phyloP scores from a whole-genome alignment of 768 basidiomycete genomes.

The Mrakia blollopis region DNA sequence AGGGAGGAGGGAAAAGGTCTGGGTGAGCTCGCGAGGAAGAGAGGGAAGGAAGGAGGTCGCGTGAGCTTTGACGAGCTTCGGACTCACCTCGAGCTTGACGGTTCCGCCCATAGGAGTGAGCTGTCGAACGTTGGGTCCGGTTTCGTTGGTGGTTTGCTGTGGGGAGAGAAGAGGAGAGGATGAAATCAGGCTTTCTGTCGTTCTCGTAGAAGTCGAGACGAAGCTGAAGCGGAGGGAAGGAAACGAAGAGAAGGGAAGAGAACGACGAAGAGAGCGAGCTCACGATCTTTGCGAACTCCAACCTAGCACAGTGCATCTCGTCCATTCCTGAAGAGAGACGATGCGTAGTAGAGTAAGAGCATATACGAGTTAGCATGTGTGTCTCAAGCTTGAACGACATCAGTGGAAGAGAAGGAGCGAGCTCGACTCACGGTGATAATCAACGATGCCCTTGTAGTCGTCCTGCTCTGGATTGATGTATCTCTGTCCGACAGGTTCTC shows the following conservation, averaged over 20 bases:
- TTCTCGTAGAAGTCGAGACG: not conserved
- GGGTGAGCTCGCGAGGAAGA: not conserved
- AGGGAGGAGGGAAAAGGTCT: too few relatives aligned
- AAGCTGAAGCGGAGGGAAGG: not conserved
- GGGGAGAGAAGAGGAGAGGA: not conserved
- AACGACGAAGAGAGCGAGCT: not conserved
- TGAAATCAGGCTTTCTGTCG: not conserved
- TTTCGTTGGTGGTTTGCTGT: not conserved
- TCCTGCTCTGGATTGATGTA: not conserved
- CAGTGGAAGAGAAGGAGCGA: not conserved
- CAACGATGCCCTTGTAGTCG: not conserved
- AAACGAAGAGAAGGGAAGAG: not conserved
- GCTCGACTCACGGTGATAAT: not conserved
- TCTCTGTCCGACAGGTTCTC: not conserved
- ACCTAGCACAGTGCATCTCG: constrained; percentile 3
- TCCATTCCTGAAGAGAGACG: not conserved
- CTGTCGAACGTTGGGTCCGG: not conserved
- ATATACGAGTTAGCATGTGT: too few relatives aligned
- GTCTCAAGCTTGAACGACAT: too few relatives aligned
- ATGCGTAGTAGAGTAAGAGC: too few relatives aligned
- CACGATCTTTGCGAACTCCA: constrained; percentile 6
- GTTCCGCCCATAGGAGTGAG: not conserved
- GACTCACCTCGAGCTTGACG: constrained; percentile 8
- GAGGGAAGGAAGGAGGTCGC: not conserved
- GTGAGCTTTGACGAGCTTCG: not conserved